phyloP scores from a whole-genome alignment of 192 early-diverging fungal genomes.

The Irineochytrium annulatum region DNA sequence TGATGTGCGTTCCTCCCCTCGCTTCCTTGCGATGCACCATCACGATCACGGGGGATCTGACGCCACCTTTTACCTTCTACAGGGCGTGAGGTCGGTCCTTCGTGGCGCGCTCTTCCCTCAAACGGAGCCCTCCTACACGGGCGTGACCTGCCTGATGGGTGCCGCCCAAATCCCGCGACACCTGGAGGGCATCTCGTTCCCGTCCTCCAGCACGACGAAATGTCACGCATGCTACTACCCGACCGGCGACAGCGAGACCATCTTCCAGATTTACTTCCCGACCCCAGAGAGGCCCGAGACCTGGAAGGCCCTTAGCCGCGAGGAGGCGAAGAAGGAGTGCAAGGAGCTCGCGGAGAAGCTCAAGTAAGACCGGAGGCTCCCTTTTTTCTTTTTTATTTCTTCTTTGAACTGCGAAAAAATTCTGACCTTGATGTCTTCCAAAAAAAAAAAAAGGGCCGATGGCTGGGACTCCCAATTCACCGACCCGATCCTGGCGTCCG shows the following conservation, averaged over 20 bases:
- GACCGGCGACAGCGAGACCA: slow-evolving; percentile 31
- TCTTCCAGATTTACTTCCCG: slow-evolving; percentile 47
- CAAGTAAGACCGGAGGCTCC: too few species aligned
- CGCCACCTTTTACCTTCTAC: too few species aligned
- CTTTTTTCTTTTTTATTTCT: too few species aligned
- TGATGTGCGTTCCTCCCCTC: too few species aligned
- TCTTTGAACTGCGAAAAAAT: too few species aligned
- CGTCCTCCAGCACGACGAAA: slow-evolving; percentile 32
- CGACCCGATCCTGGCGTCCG: slow-evolving; percentile 23
- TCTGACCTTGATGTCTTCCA: too few species aligned
- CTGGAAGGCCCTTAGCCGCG: slow-evolving; percentile 30
- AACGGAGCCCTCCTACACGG: slow-evolving; percentile 37
- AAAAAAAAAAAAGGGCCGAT: too few species aligned
- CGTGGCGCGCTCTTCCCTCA: too few species aligned
- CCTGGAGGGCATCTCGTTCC: slow-evolving; percentile 35
- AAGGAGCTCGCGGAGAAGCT: slow-evolving; percentile 13
- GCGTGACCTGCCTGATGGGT: slow-evolving; percentile 46
- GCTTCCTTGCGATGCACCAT: too few species aligned
- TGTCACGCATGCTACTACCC: slow-evolving; percentile 42
- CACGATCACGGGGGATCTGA: too few species aligned
- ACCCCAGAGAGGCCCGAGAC: slow-evolving; percentile 36
- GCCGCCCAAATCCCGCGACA: slow-evolving; percentile 24
- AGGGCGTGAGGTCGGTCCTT: too few species aligned
- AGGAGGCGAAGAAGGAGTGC: slow-evolving; percentile 27
- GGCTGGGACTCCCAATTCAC: slow-evolving; percentile 32